Evolutionary conservation across 192 early-diverging fungal genomes (phyloP), one percentile per base, ranked within the genome.

Genomic region (Entrophospora sp.): DNA sequence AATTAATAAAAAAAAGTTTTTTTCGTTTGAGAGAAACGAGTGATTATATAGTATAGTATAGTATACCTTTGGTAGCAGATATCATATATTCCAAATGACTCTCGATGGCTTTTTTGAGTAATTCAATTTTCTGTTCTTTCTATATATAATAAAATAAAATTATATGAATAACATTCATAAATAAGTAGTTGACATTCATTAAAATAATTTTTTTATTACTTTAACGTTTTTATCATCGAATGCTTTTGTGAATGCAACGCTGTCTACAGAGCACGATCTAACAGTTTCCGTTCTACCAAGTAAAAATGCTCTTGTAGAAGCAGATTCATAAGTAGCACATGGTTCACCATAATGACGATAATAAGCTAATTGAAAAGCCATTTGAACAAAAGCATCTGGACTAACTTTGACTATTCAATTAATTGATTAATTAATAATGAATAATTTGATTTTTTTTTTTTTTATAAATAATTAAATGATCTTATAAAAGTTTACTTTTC

Each of bases 281-380:
- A 88, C 89, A 32, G 94, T 98, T 71, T 98, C 95, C 22, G 95
- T 98, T 43, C 95, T 83, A 5, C 95, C 95, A 45, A 89, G 88
- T 51, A 81, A 72, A 77, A 90, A 90, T 31, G 73, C 46, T 14
- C 89, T 81, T 28, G 83, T 80, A 18, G 89, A 88, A 12, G 90
- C 81, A 20, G 89, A 83, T 64, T 92, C 89, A 69, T 92, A 91
- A 0, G 88, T 90, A 31, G 90, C 76, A 18, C 79, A 75, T 6
- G 84, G 83, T 44, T 77, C 71, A 16, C 85, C 86, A 71, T 92
- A 82, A 18, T 85, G 79, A 5, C 90, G 79, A 65, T 83, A 81
- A 77, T 90, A 92, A 7, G 95, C 86, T 8, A 93, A 67, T 67
- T 98, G 95, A 30, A 95, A 75, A 1, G 85, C 92, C 73, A 98